These are phyloP conservation scores for Hypoxylon trugodes DNA, from an alignment of 495 filamentous ascomycete species.

Conservation along the genomic window DNA sequence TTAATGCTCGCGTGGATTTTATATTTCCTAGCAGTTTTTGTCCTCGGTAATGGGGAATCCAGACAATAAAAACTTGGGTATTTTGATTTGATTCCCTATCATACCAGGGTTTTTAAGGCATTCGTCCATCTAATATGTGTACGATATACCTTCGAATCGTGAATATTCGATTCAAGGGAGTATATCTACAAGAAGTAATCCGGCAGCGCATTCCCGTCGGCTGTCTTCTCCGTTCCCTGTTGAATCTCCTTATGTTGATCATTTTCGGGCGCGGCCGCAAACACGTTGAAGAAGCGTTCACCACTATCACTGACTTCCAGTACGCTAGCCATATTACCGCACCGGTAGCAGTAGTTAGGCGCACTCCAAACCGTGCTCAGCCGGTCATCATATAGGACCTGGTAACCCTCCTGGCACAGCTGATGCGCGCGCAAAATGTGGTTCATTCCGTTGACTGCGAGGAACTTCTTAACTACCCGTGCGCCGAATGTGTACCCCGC, in stretches of 20 bases:
- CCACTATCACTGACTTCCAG: slow-evolving; percentile 93
- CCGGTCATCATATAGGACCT: slow-evolving; percentile 92
- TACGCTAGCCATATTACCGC: slow-evolving; percentile 96
- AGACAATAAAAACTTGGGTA: slow-evolving; percentile 14
- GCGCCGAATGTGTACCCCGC: slow-evolving; percentile 97
- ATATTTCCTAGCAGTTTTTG: too few relatives aligned
- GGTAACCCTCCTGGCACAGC: slow-evolving; percentile 96
- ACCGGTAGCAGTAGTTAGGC: slow-evolving; percentile 95
- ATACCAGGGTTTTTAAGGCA: too few relatives aligned
- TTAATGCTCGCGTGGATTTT: too few relatives aligned
- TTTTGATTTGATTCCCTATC: too few relatives aligned
- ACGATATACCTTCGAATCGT: too few relatives aligned
- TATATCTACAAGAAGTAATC: slow-evolving; percentile 69
- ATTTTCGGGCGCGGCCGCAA: slow-evolving; percentile 95
- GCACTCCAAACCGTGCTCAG: slow-evolving; percentile 97
- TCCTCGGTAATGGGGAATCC: too few relatives aligned
- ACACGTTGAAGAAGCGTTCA: slow-evolving; percentile 94
- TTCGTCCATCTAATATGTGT: too few relatives aligned
- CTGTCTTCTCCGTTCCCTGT: slow-evolving; percentile 61
- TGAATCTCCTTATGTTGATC: slow-evolving; percentile 87
- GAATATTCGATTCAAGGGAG: too few relatives aligned
- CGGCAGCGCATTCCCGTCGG: slow-evolving; percentile 59
- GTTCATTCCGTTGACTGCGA: slow-evolving; percentile 94
- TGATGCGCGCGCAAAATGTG: slow-evolving; percentile 97
- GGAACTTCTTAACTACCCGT: slow-evolving; percentile 96